phyloP scores from a whole-genome alignment of 257 asterid species.

The Solanum megistacrolobum region DNA sequence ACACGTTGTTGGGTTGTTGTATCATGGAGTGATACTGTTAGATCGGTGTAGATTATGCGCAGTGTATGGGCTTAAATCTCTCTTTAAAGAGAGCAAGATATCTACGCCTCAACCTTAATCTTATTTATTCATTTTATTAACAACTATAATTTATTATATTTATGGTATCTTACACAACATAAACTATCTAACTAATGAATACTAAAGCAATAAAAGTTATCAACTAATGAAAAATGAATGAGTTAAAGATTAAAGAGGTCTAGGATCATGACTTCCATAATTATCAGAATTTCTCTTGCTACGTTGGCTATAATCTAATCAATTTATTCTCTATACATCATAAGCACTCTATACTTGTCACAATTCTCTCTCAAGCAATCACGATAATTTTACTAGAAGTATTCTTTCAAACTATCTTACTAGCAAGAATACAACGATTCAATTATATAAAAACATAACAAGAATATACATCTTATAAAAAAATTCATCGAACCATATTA shows the following conservation, averaged over 20 bases:
- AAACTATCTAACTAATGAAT: background rate
- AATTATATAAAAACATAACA: background rate
- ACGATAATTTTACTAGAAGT: background rate
- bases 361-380: background rate
- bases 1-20: too few species aligned
- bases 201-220: background rate
- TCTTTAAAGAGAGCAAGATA: too few species aligned
- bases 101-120: background rate
- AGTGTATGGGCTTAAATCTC: too few species aligned
- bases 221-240: background rate
- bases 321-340: background rate
- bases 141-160: background rate
- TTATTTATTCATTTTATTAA: too few species aligned
- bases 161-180: accelerated
- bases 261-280: background rate
- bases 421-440: background rate
- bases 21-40: background rate
- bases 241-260: background rate
- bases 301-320: background rate
- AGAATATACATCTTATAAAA: background rate
- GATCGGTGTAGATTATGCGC: too few species aligned
- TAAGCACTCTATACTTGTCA: background rate
- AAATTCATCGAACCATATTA: too few species aligned
- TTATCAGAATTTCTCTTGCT: background rate
- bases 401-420: background rate